phyloP scores from a whole-genome alignment of 352 stramenopile species.

The Pythium pyrilobum region DNA sequence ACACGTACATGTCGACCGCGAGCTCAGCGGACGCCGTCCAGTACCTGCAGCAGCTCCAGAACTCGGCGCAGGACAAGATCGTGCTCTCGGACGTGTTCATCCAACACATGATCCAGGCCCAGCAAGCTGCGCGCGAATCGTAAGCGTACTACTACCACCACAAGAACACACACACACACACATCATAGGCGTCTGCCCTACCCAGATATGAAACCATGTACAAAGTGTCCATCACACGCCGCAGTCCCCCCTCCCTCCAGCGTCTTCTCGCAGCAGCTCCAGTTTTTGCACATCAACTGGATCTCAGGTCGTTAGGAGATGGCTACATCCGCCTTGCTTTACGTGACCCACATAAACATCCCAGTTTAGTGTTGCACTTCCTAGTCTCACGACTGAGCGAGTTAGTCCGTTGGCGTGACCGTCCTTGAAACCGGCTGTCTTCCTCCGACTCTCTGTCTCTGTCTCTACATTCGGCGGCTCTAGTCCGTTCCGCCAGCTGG shows the following conservation, averaged over 20 bases:
- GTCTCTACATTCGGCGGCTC: too few relatives aligned
- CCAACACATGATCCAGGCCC: slow-evolving; percentile 77
- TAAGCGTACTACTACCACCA: slow-evolving; percentile 20
- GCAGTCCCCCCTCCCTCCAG: too few relatives aligned
- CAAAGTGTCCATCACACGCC: too few relatives aligned
- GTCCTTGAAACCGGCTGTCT: neutral
- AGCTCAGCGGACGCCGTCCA: slow-evolving; percentile 80
- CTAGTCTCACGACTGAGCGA: too few relatives aligned
- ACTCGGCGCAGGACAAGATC: slow-evolving; percentile 83
- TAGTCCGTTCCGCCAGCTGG: too few relatives aligned
- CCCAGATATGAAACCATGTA: too few relatives aligned
- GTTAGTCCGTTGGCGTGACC: neutral
- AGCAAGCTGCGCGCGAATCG: slow-evolving; percentile 73
- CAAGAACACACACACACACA: neutral
- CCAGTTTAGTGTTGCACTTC: neutral
- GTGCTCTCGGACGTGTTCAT: slow-evolving; percentile 83
- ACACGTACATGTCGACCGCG: slow-evolving; percentile 63
- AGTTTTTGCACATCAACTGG: neutral
- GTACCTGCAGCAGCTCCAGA: slow-evolving; percentile 84
- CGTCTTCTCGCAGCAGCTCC: neutral
- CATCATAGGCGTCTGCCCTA: neutral
- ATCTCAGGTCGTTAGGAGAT: neutral
- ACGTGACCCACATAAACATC: neutral
- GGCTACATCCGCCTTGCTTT: neutral
- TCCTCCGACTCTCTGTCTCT: neutral